These are phyloP conservation scores for Backusella tuberculispora DNA, from an alignment of 192 early-diverging fungal genomes.

Conservation along the genomic window DNA sequence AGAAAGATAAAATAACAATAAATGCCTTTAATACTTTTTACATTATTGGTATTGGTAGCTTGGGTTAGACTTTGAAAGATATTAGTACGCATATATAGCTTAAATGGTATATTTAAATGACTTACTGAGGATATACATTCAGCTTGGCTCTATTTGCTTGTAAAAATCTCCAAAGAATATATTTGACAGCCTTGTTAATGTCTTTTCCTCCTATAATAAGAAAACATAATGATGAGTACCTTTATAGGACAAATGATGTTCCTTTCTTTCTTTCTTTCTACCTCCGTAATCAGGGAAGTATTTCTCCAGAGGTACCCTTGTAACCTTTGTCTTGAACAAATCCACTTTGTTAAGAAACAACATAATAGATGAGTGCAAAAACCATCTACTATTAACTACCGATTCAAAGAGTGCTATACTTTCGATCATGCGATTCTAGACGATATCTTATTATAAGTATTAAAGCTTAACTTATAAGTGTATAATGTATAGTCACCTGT, in stretches of 20 bases:
- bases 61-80: slow-evolving; percentile 70
- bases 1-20: neutral
- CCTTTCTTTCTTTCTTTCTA: slow-evolving; percentile 15
- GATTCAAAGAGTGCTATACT: slow-evolving; percentile 90
- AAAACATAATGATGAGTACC: too few relatives aligned
- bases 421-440: slow-evolving; percentile 91
- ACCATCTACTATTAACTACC: slow-evolving; percentile 92
- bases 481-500: slow-evolving; percentile 46
- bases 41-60: slow-evolving; percentile 90
- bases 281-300: slow-evolving; percentile 89
- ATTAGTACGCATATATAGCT: neutral
- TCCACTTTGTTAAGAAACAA: slow-evolving; percentile 96
- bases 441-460: neutral
- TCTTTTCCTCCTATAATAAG: slow-evolving; percentile 62
- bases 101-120: neutral
- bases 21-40: slow-evolving; percentile 27
- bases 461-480: neutral
- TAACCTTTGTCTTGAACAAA: slow-evolving; percentile 82
- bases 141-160: slow-evolving; percentile 83
- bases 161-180: slow-evolving; percentile 87
- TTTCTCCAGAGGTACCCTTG: slow-evolving; percentile 71
- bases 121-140: slow-evolving; percentile 83
- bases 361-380: slow-evolving; percentile 89
- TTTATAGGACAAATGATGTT: neutral
- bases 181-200: slow-evolving; percentile 82